Evolutionary conservation across 2,329 filamentous ascomycete species (phyloP), one percentile per base, ranked within the genome.

Genomic region (Talaromyces albobiverticillius): DNA sequence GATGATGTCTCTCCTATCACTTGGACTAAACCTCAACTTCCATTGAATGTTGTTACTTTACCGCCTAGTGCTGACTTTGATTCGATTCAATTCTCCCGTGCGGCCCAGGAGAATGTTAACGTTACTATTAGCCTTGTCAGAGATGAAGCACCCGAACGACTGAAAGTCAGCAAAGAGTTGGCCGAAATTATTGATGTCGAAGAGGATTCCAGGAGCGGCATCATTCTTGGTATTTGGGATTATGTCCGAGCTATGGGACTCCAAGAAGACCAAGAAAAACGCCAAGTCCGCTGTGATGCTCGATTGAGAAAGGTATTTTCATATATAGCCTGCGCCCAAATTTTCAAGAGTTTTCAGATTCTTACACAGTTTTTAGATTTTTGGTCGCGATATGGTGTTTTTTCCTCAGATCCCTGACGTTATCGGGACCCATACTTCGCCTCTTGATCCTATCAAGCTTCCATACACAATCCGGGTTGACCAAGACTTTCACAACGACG

Each of bases 401-500:
- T 95, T 99, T 70, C 93, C 94, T 11, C 83, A 88, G 68, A 83
- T 97, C 51, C 86, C 88, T 45, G 88, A 93, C 50, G 88, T 89
- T 62, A 86, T 95, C 58, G 83, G 86, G 49, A 81, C 82, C 9
- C 91, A 97, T 71, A 83, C 96, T 53, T 84, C 81, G 26, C 84
- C 90, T 2, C 81, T 96, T 1, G 85, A 89, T 5, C 91, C 94
- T 0, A 82, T 96, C 65, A 86, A 88, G 64, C 82, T 99, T 31
- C 81, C 85, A 20, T 99, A 96, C 76, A 99, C 92, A 8, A 94
- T 99, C 67, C 90, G 93, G 56, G 88, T 96, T 38, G 94, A 99
- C 70, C 81, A 90, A 64, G 84, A 86, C 8, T 93, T 92, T 66
- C 87, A 93, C 67, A 85, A 84, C 61, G 76, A 85, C 53, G 87